Evolutionary conservation across 768 basidiomycete species (phyloP).

Genomic region (Postia placenta): DNA sequence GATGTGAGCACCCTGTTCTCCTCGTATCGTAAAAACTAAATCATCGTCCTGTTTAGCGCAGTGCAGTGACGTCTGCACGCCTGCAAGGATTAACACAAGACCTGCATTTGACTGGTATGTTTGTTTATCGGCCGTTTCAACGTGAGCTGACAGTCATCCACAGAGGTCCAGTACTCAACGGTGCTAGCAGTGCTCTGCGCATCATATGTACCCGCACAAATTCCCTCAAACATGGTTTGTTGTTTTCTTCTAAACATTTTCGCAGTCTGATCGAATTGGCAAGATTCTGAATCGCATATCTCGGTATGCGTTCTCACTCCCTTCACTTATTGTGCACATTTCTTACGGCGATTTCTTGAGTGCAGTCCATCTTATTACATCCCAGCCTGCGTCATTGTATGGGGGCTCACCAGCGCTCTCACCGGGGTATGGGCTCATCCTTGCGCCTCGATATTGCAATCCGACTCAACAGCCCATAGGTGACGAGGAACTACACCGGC

Average conservation of each 20-base stretch:
- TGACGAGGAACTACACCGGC: conserved; percentile 48
- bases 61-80: conserved; percentile 32
- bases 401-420: conserved; percentile 58
- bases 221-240: conserved; percentile 61
- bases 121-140: not conserved
- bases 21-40: not conserved
- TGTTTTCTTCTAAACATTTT: too few relatives aligned
- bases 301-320: conserved; percentile 31
- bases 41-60: conserved; percentile 22
- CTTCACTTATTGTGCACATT: too few relatives aligned
- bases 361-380: conserved; percentile 58
- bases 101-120: conserved; percentile 26
- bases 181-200: conserved; percentile 49
- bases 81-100: conserved; percentile 37
- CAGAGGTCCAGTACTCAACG: conserved; percentile 48
- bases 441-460: not conserved
- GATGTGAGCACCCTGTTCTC: conserved; percentile 35
- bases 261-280: too few relatives aligned
- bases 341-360: not conserved
- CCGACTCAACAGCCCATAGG: conserved; percentile 23
- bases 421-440: conserved; percentile 44
- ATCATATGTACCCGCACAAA: conserved; percentile 57
- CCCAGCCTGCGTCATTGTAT: conserved; percentile 49
- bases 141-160: not conserved
- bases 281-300: conserved; percentile 51